Percentiles rank a stretch among this genome's conserved stretches.
Conservation (phyloP, 352 stramenopile species). For the Globisporangium cederbergense region DNA sequence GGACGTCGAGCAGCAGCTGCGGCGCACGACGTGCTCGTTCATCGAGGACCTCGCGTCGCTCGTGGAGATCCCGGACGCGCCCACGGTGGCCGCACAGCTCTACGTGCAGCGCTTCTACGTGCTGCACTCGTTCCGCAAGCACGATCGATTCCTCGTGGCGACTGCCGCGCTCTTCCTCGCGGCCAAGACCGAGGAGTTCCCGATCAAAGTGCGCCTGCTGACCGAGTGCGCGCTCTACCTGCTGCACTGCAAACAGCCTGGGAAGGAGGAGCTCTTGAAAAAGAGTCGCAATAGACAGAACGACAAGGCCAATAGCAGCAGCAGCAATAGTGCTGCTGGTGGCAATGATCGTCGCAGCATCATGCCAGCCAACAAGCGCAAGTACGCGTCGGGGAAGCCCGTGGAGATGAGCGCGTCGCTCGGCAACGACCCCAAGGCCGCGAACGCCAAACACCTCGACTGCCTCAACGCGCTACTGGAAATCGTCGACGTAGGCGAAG, state of each 20-base stretch:
- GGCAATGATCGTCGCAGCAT: background rate
- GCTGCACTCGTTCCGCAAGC: slow-evolving; percentile 69
- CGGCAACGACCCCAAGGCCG: slow-evolving; percentile 48
- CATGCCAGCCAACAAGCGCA: slow-evolving; percentile 10
- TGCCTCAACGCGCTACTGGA: slow-evolving; percentile 61
- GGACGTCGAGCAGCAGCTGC: slow-evolving; percentile 55
- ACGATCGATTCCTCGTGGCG: slow-evolving; percentile 78
- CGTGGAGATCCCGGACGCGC: slow-evolving; percentile 57
- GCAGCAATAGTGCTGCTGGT: background rate
- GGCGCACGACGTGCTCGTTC: slow-evolving; percentile 61
- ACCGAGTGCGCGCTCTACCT: slow-evolving; percentile 75
- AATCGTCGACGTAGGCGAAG: slow-evolving; percentile 56
- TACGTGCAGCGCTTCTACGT: slow-evolving; percentile 79
- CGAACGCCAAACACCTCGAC: slow-evolving; percentile 61
- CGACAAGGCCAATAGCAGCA: background rate
- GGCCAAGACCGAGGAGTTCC: slow-evolving; percentile 73
- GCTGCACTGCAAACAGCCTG: slow-evolving; percentile 40
- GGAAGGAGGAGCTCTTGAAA: slow-evolving; percentile 15
- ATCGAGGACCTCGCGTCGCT: slow-evolving; percentile 61
- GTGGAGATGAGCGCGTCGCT: slow-evolving; percentile 52
- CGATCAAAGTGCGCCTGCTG: slow-evolving; percentile 72
- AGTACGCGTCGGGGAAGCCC: slow-evolving; percentile 25
- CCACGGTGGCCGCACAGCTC: slow-evolving; percentile 52
- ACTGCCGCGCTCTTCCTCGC: slow-evolving; percentile 75
- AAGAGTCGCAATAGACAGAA: slow-evolving; percentile 12